A percentile compares a stretch with the other conserved stretches of the same genome.
phyloP scores from a whole-genome alignment of 257 asterid species.

The Leonotis leonurus region DNA sequence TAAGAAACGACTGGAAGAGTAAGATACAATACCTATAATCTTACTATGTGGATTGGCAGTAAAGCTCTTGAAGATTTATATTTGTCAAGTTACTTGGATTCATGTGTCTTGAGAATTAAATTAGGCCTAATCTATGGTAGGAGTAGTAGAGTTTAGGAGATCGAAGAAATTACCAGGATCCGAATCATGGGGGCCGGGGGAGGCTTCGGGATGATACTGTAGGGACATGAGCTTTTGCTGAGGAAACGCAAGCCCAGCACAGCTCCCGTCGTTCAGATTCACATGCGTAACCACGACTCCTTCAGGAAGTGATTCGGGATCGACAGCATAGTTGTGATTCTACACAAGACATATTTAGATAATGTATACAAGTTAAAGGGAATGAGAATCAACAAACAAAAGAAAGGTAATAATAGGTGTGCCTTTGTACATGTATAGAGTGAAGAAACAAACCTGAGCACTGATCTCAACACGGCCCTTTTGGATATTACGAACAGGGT shows the following conservation, averaged over 20 bases:
- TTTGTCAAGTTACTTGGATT: no score
- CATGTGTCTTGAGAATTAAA: no score
- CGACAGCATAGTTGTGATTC: constrained; percentile 98
- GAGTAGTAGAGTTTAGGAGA: no score
- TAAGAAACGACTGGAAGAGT: no score
- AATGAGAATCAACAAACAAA: no score
- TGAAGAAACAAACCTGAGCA: constrained; percentile 62
- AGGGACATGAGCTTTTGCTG: constrained; percentile 77
- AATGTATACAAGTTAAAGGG: no score
- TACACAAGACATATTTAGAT: no score
- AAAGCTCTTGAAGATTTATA: no score
- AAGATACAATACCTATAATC: background rate
- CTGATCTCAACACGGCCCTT: constrained; percentile 84
- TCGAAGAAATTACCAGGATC: constrained; percentile 41
- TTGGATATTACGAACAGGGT: constrained; percentile 79
- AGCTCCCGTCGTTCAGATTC: constrained; percentile 92
- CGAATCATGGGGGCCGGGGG: constrained; percentile 90
- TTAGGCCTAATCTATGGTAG: background rate
- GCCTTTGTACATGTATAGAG: no score
- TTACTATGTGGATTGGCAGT: background rate
- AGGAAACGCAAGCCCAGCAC: constrained; percentile 86
- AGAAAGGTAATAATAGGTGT: no score
- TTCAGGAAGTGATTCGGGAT: constrained; percentile 66
- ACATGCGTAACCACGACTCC: constrained; percentile 86
- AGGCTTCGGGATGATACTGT: constrained; percentile 96